These are phyloP conservation scores for Curvularia hawaiiensis DNA, from an alignment of 2,329 filamentous ascomycete genomes.

Conservation along the genomic window DNA sequence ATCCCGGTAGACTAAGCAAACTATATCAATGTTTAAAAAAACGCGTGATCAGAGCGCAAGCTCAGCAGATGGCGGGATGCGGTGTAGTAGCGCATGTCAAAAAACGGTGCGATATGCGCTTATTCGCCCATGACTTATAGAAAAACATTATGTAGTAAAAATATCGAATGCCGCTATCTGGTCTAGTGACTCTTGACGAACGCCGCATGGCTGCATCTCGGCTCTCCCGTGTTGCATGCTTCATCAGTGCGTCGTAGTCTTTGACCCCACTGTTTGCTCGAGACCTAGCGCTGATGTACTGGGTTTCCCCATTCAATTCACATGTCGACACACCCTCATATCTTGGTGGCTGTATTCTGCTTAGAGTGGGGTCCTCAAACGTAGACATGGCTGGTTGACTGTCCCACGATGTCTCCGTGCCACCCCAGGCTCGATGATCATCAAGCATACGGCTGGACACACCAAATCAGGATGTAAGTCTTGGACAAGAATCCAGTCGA, in stretches of 20 bases:
- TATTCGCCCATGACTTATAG: not conserved
- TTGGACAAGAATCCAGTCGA: not conserved
- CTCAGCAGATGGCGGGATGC: not conserved
- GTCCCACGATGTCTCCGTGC: not conserved
- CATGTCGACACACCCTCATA: not conserved
- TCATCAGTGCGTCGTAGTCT: not conserved
- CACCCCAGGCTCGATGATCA: not conserved
- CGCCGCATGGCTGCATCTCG: not conserved
- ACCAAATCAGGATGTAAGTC: not conserved
- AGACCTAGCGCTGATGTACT: not conserved
- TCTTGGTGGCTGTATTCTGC: not conserved
- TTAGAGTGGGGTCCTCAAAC: not conserved
- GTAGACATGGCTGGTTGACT: not conserved
- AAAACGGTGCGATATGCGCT: constrained; percentile 4
- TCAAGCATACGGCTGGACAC: not conserved
- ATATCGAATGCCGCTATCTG: not conserved
- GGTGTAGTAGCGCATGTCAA: constrained; percentile 7
- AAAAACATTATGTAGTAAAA: not conserved
- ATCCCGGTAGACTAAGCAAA: not conserved
- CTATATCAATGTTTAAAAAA: not conserved
- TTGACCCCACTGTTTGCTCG: not conserved
- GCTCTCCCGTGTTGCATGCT: not conserved
- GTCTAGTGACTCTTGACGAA: not conserved
- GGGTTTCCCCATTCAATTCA: not conserved
- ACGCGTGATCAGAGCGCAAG: not conserved